A percentile compares a stretch with the other conserved stretches of the same genome.
Conservation (phyloP, 169 alveolate species). For the Eimeria acervulina region DNA sequence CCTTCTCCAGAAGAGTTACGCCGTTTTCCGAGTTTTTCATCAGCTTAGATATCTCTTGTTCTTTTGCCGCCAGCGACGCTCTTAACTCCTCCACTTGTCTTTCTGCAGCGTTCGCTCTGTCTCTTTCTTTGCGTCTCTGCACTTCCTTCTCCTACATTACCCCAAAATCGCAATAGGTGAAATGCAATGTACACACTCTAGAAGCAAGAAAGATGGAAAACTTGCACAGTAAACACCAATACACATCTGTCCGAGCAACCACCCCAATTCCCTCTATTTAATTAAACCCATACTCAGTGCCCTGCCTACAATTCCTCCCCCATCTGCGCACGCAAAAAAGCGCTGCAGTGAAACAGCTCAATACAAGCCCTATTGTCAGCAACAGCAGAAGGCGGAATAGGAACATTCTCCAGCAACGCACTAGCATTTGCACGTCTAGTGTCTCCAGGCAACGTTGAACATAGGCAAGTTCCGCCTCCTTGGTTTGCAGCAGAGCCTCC, state of each 20-base stretch:
- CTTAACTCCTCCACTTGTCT: neutral
- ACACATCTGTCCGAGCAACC: neutral
- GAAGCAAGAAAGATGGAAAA: neutral
- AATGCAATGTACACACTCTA: neutral
- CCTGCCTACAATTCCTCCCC: neutral
- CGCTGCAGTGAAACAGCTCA: neutral
- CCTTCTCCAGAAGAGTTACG: slow-evolving; percentile 30
- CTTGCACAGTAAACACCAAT: neutral
- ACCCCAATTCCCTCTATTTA: too few relatives aligned
- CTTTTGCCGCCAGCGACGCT: slow-evolving; percentile 33
- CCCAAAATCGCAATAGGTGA: neutral
- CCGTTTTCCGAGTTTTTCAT: neutral
- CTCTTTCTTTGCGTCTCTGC: slow-evolving; percentile 53
- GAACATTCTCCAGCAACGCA: neutral
- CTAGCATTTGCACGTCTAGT: slow-evolving; percentile 63
- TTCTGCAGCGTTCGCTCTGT: slow-evolving; percentile 58
- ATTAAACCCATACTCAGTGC: neutral
- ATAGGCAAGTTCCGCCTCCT: slow-evolving; percentile 41
- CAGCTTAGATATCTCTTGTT: neutral
- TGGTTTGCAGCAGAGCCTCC: slow-evolving; percentile 72
- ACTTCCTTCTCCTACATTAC: slow-evolving; percentile 61
- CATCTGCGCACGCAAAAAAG: neutral
- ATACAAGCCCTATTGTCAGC: neutral
- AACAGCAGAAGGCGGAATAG: neutral
- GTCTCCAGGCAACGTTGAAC: slow-evolving; percentile 35